Evolutionary conservation across 1,284 basidiomycete species (phyloP), one percentile per base, ranked within the genome.

Genomic region (Rhodotorula sp.): DNA sequence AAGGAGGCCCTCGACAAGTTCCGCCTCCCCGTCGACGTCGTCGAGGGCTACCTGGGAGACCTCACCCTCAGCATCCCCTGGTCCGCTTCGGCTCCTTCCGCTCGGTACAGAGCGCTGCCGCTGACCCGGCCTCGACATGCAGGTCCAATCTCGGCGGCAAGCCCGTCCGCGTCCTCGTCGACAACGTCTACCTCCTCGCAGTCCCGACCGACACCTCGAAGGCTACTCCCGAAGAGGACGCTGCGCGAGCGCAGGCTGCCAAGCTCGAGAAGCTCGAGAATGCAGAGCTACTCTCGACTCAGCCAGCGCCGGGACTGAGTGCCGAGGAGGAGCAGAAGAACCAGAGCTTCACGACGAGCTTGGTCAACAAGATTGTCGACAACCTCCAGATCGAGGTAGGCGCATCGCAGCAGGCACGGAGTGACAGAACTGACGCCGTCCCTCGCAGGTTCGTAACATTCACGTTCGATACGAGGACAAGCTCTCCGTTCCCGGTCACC

Each of bases 401-500:
- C 13, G 5, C 34, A 34, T 50, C 27, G 68, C 34, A 19, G 34
- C 27, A 8, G 14, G 17, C 8, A 8, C 34, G 25, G 5, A 19
- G 1, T 1, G 9, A 1, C 21, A 23, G n/a, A 2, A 4, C 34
- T 19, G 1, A 10, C 7, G 48, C 70, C 69, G n/a, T 61, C 61
- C 19, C 13, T 56, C 12, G 41, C 63, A 76, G 75, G 60, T 77
- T 60, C 92, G 91, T 83, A 94, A 96, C 77, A 92, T 98, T 62
- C 95, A 98, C 80, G 84, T 99, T 64, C 90, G 97, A 61, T 99
- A 99, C 79, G 97, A 99, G 82, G 97, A 99, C 82, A 90, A 89
- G 64, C 83, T 96, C 74, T 97, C 93, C 74, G 93, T 94, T 50
- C 95, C 95, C 41, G 92, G 91, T 88, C 96, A 97, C 81, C 96